Evolutionary conservation across 192 early-diverging fungal species (phyloP), one percentile per base, ranked within the genome.

Genomic region (Coemansia reversa): DNA sequence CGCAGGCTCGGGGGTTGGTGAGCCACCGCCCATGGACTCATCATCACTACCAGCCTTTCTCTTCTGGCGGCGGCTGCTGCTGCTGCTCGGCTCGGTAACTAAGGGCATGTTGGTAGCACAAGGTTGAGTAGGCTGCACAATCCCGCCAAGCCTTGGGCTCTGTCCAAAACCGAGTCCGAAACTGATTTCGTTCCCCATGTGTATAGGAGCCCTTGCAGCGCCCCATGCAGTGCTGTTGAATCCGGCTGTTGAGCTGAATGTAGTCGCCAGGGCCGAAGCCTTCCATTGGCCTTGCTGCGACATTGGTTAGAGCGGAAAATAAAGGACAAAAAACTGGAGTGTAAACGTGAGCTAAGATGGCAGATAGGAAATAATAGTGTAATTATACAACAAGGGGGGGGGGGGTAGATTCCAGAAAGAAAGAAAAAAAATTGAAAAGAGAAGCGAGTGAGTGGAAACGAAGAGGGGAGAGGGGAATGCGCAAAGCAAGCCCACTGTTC

Each of bases 1-100:
- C 2, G 66, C 48, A 11, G 72, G 77, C 60, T 74, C 72, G 53
- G 77, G 77, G 12, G 71, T 65, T 11, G 77, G 77, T 55, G 77
- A 80, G 32, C 69, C 64, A 58, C 77, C 59, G 30, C 57, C 69
- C 81, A 83, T 83, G 53, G 62, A 54, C 55, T 74, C 81, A 47
- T 83, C 81, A 52, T 83, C 81, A 63, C 69, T 68, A 69, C 68
- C 69, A 16, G 72, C 70, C 57, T 83, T 83, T 35, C 81, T 51
- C 59, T 83, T 83, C 57, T 69, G 67, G 9, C 63, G 55, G 42
- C 74, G 68, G n/a, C n/a, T n/a, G n/a, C n/a, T n/a, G n/a, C n/a
- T n/a, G 51, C 50, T 20, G 6, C 59, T 28, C 5, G 62, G 14
- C 42, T 73, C 70, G 50, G 12, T 45, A 24, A 24, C 30, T 33